A percentile compares a stretch with the other conserved stretches of the same genome.
Evolutionary conservation across 768 basidiomycete species (phyloP).

Genomic region (Galerina marginata): DNA sequence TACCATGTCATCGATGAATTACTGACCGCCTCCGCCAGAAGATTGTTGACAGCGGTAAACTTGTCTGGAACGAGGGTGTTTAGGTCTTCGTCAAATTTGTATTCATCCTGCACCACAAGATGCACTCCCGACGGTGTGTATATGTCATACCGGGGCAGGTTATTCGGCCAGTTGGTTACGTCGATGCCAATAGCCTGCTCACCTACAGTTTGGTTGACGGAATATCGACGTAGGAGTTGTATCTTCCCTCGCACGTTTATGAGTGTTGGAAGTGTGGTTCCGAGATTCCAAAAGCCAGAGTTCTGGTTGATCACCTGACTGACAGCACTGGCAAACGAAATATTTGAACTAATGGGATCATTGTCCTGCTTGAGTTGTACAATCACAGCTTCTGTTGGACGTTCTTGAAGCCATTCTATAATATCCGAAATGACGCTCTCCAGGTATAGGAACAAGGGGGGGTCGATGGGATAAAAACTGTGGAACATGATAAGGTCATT

Average conservation of each 20-base stretch:
- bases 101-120: background rate
- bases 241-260: background rate
- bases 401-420: background rate
- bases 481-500: conserved; percentile 3
- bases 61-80: background rate
- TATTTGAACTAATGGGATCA: background rate
- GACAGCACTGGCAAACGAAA: background rate
- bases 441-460: background rate
- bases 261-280: background rate
- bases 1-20: background rate
- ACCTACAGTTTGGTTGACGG: background rate
- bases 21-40: background rate
- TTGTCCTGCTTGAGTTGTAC: background rate
- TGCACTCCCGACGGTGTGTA: background rate
- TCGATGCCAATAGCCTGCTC: conserved; percentile 1
- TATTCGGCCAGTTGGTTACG: background rate
- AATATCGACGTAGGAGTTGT: background rate
- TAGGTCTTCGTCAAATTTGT: background rate
- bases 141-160: background rate
- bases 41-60: background rate
- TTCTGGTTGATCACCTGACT: background rate
- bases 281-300: background rate
- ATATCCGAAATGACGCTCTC: background rate
- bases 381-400: background rate
- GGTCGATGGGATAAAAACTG: background rate